Percentiles rank a stretch among this genome's conserved stretches.
Conservation (phyloP, 768 basidiomycete genomes). For the Boletus sensibilis region DNA sequence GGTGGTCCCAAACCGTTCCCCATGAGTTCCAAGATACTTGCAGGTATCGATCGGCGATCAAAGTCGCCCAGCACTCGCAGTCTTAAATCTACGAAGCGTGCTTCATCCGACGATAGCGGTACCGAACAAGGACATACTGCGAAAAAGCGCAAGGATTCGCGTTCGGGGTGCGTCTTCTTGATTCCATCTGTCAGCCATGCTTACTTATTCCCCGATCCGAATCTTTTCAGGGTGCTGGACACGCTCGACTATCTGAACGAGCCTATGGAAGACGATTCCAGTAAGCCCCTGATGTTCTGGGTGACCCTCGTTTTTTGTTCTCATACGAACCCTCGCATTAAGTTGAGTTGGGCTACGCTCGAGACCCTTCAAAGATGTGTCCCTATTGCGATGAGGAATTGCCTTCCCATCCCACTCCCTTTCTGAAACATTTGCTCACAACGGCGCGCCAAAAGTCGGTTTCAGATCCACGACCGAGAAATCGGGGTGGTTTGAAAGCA, state of each 20-base stretch:
- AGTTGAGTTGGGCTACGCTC: constrained; percentile 52
- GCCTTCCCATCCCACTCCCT: constrained; percentile 59
- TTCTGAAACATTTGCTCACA: constrained; percentile 53
- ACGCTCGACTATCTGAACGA: constrained; percentile 18
- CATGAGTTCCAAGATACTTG: constrained; percentile 47
- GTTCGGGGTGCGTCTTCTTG: constrained; percentile 10
- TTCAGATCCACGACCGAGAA: constrained; percentile 63
- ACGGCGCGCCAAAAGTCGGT: constrained; percentile 52
- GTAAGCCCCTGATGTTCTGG: constrained; percentile 30
- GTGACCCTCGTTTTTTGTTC: not conserved
- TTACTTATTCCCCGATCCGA: not conserved
- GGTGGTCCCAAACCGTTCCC: constrained; percentile 40
- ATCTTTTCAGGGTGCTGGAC: constrained; percentile 6
- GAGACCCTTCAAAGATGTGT: constrained; percentile 69
- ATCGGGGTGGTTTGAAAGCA: constrained; percentile 61
- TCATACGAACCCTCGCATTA: constrained; percentile 1
- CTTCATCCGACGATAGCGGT: constrained; percentile 35
- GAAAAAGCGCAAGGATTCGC: constrained; percentile 36
- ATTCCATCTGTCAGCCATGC: constrained; percentile 11
- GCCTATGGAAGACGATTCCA: constrained; percentile 39
- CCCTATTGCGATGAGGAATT: constrained; percentile 78
- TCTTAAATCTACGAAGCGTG: constrained; percentile 26
- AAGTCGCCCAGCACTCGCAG: constrained; percentile 16
- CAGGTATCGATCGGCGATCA: constrained; percentile 36
- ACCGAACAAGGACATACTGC: constrained; percentile 24